phyloP scores from a whole-genome alignment of 2,329 filamentous ascomycete genomes.

The Westerdykella aurantiaca region DNA sequence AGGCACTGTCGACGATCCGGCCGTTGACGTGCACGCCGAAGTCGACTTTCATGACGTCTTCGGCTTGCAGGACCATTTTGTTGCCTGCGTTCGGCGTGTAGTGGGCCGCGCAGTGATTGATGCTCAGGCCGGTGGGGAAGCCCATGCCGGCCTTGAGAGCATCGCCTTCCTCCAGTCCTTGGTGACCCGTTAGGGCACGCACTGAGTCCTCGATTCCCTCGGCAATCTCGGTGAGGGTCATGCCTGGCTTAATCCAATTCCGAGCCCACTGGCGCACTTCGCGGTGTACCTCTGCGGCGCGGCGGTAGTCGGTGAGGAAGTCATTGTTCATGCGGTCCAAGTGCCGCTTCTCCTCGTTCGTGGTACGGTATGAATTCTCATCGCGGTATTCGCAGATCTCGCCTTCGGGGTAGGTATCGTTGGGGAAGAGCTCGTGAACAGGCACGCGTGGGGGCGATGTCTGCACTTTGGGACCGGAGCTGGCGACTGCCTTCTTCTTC shows the following conservation, averaged over 20 bases:
- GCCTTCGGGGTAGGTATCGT: slow-evolving; percentile 67
- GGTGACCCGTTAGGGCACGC: slow-evolving; percentile 68
- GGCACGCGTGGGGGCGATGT: slow-evolving; percentile 71
- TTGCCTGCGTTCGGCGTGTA: slow-evolving; percentile 85
- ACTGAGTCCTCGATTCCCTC: slow-evolving; percentile 84
- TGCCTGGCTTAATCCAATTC: slow-evolving; percentile 73
- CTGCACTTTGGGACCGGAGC: slow-evolving; percentile 57
- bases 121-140: slow-evolving; percentile 76
- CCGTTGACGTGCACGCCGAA: slow-evolving; percentile 68
- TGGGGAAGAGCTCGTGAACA: slow-evolving; percentile 67
- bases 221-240: slow-evolving; percentile 73
- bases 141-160: slow-evolving; percentile 74
- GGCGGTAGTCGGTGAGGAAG: slow-evolving; percentile 73
- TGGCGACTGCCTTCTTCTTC: slow-evolving; percentile 54
- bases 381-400: slow-evolving; percentile 72
- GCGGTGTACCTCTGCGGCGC: slow-evolving; percentile 82
- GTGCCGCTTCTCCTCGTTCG: slow-evolving; percentile 77
- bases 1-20: slow-evolving; percentile 65
- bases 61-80: slow-evolving; percentile 61
- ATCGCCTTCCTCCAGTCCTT: slow-evolving; percentile 71
- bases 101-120: slow-evolving; percentile 82
- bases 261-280: slow-evolving; percentile 81
- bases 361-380: slow-evolving; percentile 74
- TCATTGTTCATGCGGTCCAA: slow-evolving; percentile 75
- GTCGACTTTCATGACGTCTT: slow-evolving; percentile 69